Percentiles rank a stretch among this genome's conserved stretches.
Conservation (phyloP, 345 rosid genomes). For the Conringia planisiliqua region DNA sequence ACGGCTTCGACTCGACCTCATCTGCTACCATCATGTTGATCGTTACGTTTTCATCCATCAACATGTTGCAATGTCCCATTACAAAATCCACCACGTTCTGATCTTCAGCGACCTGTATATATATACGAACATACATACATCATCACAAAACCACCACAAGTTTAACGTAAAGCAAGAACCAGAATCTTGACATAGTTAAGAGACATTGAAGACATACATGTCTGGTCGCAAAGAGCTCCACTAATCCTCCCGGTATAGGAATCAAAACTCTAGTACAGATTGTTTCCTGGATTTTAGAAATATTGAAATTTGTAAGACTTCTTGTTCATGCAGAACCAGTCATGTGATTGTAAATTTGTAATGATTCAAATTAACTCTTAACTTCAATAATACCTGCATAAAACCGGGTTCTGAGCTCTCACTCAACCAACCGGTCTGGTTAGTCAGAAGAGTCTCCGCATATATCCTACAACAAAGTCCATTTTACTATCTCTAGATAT, state of each 20-base stretch:
- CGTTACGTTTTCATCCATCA: constrained; percentile 43
- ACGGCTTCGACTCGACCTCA: constrained; percentile 38
- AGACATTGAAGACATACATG: constrained; percentile 43
- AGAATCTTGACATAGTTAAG: neutral
- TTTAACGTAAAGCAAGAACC: neutral
- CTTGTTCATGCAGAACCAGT: neutral
- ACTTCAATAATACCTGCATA: constrained; percentile 38
- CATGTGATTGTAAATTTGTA: neutral
- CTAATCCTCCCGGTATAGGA: constrained; percentile 73
- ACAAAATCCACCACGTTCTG: constrained; percentile 59
- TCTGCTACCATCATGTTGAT: constrained; percentile 25
- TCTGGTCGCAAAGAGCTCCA: constrained; percentile 74
- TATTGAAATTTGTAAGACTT: neutral
- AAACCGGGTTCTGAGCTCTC: constrained; percentile 45
- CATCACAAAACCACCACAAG: neutral
- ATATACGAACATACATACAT: neutral
- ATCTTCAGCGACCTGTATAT: constrained; percentile 67
- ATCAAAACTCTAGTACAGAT: constrained; percentile 77
- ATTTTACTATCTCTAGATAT: neutral
- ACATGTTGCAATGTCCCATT: constrained; percentile 48
- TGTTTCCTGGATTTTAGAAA: constrained; percentile 47
- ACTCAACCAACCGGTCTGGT: constrained; percentile 66
- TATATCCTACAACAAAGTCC: constrained; percentile 45
- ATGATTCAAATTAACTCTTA: neutral
- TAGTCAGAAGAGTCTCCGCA: constrained; percentile 64